Conservation (phyloP, 2,329 filamentous ascomycete species). For the Dactylellina cionopaga region DNA sequence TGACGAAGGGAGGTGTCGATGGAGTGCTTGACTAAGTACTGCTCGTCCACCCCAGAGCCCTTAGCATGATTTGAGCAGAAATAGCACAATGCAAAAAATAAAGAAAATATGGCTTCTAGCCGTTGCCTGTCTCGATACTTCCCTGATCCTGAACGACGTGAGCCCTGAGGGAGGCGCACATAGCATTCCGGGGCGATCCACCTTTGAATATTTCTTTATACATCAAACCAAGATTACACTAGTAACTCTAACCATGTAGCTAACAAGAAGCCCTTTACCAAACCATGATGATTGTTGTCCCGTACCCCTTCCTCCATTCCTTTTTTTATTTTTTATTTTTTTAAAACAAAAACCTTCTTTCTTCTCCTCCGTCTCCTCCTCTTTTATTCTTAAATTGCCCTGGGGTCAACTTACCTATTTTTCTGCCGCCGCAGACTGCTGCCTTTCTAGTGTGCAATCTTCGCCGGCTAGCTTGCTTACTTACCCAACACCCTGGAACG, state of each 20-base stretch:
- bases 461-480: slow-evolving; percentile 13
- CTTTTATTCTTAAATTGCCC: slow-evolving; percentile 17
- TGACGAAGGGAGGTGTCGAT: slow-evolving; percentile 18
- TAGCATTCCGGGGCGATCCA: slow-evolving; percentile 32
- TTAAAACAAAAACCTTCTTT: too few species aligned
- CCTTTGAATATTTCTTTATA: slow-evolving; percentile 46
- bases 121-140: slow-evolving; percentile 45
- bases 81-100: slow-evolving; percentile 27
- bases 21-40: slow-evolving; percentile 35
- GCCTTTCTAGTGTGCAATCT: slow-evolving; percentile 32
- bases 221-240: slow-evolving; percentile 27
- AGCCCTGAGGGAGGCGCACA: slow-evolving; percentile 27
- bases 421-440: slow-evolving; percentile 40
- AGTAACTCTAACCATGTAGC: neutral
- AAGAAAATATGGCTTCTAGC: slow-evolving; percentile 27
- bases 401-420: slow-evolving; percentile 43
- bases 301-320: neutral
- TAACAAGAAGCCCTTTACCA: neutral
- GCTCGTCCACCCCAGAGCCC: slow-evolving; percentile 22
- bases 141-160: slow-evolving; percentile 36
- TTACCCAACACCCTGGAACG: slow-evolving; percentile 39
- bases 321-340: too few species aligned
- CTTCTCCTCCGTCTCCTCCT: slow-evolving; percentile 19
- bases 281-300: neutral
- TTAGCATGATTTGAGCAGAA: slow-evolving; percentile 42